Base-by-base conservation (phyloP, 805 yeast genomes). In the Starmerella vitae region DNA sequence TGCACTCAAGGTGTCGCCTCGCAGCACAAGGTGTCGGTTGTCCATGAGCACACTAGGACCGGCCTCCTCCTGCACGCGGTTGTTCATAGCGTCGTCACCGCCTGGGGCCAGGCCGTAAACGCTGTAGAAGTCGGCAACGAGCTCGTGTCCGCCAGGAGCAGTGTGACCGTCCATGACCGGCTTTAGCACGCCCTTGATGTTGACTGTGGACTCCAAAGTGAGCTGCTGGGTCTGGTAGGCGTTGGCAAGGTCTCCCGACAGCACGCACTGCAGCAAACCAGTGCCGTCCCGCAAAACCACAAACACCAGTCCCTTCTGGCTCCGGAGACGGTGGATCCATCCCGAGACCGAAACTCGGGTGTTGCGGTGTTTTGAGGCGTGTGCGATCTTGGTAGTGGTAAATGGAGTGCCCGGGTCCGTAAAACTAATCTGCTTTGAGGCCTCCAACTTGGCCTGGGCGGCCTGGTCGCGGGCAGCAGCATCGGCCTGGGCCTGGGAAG, bases 131-230 rank as follows among this genome's bases (percentile, higher is more conserved):
- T 91, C 98, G 40, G 77, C 96, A 45, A 71, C 70, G 53, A 93
- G 71, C 65, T 91, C 99, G 48, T 88, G 93, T 45, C 94, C 94
- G 47, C 97, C 97, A 42, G 96, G 95, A 8, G 98, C 99, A 49
- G 79, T 68, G 62, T 91, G 86, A 47, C 98, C 98, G 60, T 84
- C 96, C 41, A 97, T 97, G 35, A 93, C 68, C 53, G 78, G 73
- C 60, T 72, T 71, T 45, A 91, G 67, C 20, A 73, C 72, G 63
- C 99, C 99, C 58, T 71, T 80, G 43, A 91, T 63, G 36, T 76
- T 59, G 24, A 93, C 70, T 13, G 94, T 78, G 14, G 94, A 71
- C 67, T 91, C 99, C 51, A 88, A 64, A 9, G 98, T 88, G 57
- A 93, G 70, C 43, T 78, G 79, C 52, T 70, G 66, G 32, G 97